A percentile compares a stretch with the other conserved stretches of the same genome.
phyloP scores from a whole-genome alignment of 768 basidiomycete species.

The Amyloporia xantha region DNA sequence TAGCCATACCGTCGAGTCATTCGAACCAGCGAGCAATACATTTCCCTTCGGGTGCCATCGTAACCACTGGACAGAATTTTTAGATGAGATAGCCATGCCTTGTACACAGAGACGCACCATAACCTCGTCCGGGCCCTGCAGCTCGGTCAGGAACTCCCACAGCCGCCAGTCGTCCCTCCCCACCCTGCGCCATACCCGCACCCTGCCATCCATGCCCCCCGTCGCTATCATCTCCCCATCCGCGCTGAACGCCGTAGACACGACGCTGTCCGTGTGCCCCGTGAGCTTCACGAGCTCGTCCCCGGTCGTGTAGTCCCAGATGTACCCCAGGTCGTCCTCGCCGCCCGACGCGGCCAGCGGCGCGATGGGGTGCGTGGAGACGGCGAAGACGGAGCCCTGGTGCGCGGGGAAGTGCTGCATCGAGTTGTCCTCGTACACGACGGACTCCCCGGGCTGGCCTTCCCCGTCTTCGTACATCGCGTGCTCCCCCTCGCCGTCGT shows the following conservation, averaged over 20 bases:
- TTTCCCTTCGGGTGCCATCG: constrained; percentile 94
- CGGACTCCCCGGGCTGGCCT: constrained; percentile 21
- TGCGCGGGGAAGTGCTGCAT: constrained; percentile 68
- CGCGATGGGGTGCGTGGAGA: constrained; percentile 77
- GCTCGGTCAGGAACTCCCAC: constrained; percentile 93
- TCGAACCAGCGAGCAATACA: constrained; percentile 85
- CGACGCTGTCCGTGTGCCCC: constrained; percentile 92
- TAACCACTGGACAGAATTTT: constrained; percentile 55
- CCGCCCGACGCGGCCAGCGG: constrained; percentile 88
- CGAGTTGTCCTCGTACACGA: constrained; percentile 49
- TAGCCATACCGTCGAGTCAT: constrained; percentile 92
- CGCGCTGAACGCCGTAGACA: constrained; percentile 65
- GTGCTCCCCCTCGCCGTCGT: constrained; percentile 23
- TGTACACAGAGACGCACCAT: constrained; percentile 49
- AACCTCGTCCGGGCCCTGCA: constrained; percentile 94
- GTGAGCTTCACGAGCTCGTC: constrained; percentile 77
- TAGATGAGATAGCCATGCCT: not conserved
- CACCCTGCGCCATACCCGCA: constrained; percentile 86
- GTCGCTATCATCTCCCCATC: constrained; percentile 94
- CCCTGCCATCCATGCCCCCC: constrained; percentile 96
- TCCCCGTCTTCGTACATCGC: constrained; percentile 18
- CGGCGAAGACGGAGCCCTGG: constrained; percentile 71
- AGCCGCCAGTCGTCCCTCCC: constrained; percentile 63
- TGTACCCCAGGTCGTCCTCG: constrained; percentile 90
- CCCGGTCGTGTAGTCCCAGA: constrained; percentile 85